Percentiles rank a stretch among this genome's conserved stretches.
phyloP scores from a whole-genome alignment of 805 yeast species.

The Jamesozyma rosinii region DNA sequence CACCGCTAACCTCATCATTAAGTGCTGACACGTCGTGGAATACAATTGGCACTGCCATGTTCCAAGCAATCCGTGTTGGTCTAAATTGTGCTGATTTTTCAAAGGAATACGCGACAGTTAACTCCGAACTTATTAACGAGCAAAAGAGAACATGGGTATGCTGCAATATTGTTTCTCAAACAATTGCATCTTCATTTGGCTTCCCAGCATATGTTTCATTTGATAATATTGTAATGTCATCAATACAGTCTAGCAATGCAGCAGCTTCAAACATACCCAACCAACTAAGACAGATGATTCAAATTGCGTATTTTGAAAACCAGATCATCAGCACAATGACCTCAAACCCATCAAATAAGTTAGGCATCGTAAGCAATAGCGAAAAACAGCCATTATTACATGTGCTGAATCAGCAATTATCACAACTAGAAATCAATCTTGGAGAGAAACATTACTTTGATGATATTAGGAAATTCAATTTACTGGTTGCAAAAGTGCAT shows the following conservation, averaged over 20 bases:
- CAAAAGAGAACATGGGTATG: constrained; percentile 89
- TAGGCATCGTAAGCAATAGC: constrained; percentile 54
- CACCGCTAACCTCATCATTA: constrained; percentile 86
- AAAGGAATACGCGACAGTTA: constrained; percentile 42
- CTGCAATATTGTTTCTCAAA: constrained; percentile 83
- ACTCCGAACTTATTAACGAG: constrained; percentile 47
- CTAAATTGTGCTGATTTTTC: constrained; percentile 69
- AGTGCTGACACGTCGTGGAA: constrained; percentile 96
- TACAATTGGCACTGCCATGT: constrained; percentile 85
- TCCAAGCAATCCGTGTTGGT: constrained; percentile 88
- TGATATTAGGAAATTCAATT: constrained; percentile 57
- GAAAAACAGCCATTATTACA: constrained; percentile 70
- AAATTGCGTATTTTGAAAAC: constrained; percentile 77
- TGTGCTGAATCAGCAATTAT: constrained; percentile 61
- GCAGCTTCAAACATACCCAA: constrained; percentile 35
- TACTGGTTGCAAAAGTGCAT: constrained; percentile 72
- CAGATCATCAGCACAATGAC: constrained; percentile 72
- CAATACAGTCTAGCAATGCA: constrained; percentile 28
- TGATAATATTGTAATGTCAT: constrained; percentile 55
- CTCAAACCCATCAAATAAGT: constrained; percentile 55
- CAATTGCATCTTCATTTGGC: constrained; percentile 86
- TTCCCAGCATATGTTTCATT: constrained; percentile 87
- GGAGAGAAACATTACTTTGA: constrained; percentile 43
- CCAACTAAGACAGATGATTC: constrained; percentile 66
- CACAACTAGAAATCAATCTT: constrained; percentile 53